Evolutionary conservation across 352 stramenopile genomes (phyloP).

Genomic region (Lagenidium sp.): DNA sequence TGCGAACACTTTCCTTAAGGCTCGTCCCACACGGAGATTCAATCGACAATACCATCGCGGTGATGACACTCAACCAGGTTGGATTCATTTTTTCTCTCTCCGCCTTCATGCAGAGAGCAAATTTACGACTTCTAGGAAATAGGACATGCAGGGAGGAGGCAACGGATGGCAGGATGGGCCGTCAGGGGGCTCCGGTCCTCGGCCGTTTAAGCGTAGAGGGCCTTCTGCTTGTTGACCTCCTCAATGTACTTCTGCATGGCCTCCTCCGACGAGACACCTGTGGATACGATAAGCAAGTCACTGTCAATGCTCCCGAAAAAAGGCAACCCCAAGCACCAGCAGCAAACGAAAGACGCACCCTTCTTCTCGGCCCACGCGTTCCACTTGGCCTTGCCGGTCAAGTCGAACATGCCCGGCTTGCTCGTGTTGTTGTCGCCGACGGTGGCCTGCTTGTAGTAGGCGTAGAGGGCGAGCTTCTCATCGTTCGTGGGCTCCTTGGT

Average conservation of each 20-base stretch:
- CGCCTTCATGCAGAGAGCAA: too few species aligned
- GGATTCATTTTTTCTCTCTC: too few species aligned
- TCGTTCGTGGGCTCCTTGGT: slow-evolving; percentile 76
- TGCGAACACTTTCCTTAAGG: too few species aligned
- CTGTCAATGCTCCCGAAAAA: too few species aligned
- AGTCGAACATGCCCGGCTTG: slow-evolving; percentile 81
- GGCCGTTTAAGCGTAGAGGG: slow-evolving; percentile 57
- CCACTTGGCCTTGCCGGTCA: slow-evolving; percentile 86
- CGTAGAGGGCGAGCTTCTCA: slow-evolving; percentile 86
- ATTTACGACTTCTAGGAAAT: too few species aligned
- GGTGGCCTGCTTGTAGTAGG: slow-evolving; percentile 88
- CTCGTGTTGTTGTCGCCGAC: slow-evolving; percentile 78
- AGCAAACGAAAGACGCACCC: slow-evolving; percentile 9
- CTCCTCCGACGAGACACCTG: slow-evolving; percentile 57
- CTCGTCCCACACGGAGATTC: too few species aligned
- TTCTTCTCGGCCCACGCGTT: slow-evolving; percentile 84
- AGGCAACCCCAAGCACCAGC: too few species aligned
- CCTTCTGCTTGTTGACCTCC: slow-evolving; percentile 79
- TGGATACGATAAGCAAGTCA: not conserved
- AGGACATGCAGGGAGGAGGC: too few species aligned
- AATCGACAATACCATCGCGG: too few species aligned
- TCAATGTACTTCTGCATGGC: slow-evolving; percentile 86
- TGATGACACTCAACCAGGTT: too few species aligned
- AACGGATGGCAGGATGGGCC: too few species aligned
- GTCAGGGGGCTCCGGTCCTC: not conserved